Conservation (phyloP, 805 yeast species). For the Metschnikowia kunwiensis region DNA sequence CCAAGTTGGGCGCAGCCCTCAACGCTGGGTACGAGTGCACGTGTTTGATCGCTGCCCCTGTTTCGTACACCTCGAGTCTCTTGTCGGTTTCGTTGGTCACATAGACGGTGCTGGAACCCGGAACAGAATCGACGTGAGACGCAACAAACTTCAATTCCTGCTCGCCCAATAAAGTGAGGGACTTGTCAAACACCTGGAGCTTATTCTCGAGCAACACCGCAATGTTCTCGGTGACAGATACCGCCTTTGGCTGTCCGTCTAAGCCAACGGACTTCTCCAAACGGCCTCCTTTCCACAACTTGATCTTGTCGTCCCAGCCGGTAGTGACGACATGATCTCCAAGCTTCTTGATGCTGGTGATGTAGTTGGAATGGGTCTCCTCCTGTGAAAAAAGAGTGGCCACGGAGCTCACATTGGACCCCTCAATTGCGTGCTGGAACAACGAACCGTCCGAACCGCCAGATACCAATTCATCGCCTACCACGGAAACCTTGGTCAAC, state of each 20-base stretch:
- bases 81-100: slow-evolving; percentile 32
- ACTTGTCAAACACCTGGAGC: slow-evolving; percentile 23
- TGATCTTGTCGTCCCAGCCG: slow-evolving; percentile 88
- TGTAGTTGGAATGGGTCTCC: slow-evolving; percentile 58
- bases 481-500: slow-evolving; percentile 55
- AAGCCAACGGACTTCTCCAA: slow-evolving; percentile 16
- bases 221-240: slow-evolving; percentile 22
- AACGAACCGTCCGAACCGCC: slow-evolving; percentile 86
- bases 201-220: slow-evolving; percentile 33
- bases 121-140: slow-evolving; percentile 25
- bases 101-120: slow-evolving; percentile 22
- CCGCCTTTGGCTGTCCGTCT: slow-evolving; percentile 36
- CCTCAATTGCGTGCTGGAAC: slow-evolving; percentile 50
- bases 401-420: slow-evolving; percentile 8
- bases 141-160: slow-evolving; percentile 23
- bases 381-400: slow-evolving; percentile 22
- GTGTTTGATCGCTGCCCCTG: slow-evolving; percentile 48
- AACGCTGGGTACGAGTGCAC: slow-evolving; percentile 34
- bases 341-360: slow-evolving; percentile 47
- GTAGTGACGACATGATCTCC: slow-evolving; percentile 42
- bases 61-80: slow-evolving; percentile 28
- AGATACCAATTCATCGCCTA: slow-evolving; percentile 38
- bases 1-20: slow-evolving; percentile 60
- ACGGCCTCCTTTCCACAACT: slow-evolving; percentile 30
- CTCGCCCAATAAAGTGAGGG: slow-evolving; percentile 15